Percentiles rank a stretch among this genome's conserved stretches.
Conservation (phyloP, 2,329 filamentous ascomycete species). For the Drechmeria coniospora region DNA sequence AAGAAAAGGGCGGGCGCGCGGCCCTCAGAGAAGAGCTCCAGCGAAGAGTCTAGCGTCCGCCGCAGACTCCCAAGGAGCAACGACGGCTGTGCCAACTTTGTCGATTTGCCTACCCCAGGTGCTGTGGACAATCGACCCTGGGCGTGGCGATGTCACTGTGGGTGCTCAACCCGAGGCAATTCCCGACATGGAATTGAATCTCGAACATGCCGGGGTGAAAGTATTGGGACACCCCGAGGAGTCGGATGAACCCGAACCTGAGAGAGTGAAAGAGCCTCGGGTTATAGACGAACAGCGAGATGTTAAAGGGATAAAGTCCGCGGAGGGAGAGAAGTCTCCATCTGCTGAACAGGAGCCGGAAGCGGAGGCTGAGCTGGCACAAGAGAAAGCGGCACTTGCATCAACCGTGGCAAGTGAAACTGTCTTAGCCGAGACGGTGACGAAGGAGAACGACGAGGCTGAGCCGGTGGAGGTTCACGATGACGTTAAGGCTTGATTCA, state of each 20-base stretch:
- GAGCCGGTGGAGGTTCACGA: conserved; percentile 21
- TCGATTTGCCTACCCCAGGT: conserved; percentile 31
- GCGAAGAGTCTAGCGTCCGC: conserved; percentile 30
- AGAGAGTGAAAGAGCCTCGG: too few species aligned
- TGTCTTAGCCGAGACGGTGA: conserved; percentile 22
- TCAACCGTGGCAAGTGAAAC: conserved; percentile 28
- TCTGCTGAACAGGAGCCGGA: conserved; percentile 1
- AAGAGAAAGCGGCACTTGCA: conserved; percentile 20
- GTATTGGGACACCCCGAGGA: too few species aligned
- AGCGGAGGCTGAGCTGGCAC: conserved; percentile 1
- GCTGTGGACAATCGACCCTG: conserved; percentile 35
- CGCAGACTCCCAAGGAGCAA: conserved; percentile 11
- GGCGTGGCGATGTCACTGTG: conserved; percentile 27
- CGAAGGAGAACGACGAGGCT: conserved; percentile 18
- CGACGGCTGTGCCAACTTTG: conserved; percentile 20
- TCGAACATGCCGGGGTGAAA: too few species aligned
- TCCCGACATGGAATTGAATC: too few species aligned
- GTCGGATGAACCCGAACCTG: too few species aligned
- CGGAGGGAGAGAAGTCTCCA: not conserved
- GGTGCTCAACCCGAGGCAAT: conserved; percentile 6
- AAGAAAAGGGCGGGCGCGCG: conserved; percentile 76
- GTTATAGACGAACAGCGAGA: conserved; percentile 1
- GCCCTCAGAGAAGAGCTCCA: conserved; percentile 63
- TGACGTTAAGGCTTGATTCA: conserved; percentile 13
- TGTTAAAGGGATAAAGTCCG: not conserved